Conservation (phyloP, 169 alveolate species). For the Hepatocystis sp. region DNA sequence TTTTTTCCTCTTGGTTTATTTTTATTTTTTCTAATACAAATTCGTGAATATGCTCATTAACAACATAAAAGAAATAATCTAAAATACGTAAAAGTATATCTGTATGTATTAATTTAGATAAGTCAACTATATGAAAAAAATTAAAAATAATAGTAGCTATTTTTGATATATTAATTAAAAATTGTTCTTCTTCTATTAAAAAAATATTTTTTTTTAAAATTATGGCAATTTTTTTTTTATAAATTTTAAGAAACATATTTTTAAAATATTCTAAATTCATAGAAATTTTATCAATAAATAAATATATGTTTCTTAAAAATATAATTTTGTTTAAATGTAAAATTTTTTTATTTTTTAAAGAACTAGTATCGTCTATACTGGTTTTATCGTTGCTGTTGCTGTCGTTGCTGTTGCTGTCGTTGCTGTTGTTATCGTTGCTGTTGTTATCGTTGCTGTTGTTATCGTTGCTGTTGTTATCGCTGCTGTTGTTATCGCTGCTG, state of each 20-base stretch:
- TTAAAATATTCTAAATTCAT: slow-evolving; percentile 46
- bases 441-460: too few relatives aligned
- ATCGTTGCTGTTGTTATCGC: too few relatives aligned
- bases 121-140: slow-evolving; percentile 53
- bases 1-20: slow-evolving; percentile 33
- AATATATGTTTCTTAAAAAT: slow-evolving; percentile 22
- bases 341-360: slow-evolving; percentile 1
- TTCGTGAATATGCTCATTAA: slow-evolving; percentile 22
- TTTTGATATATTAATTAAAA: slow-evolving; percentile 43
- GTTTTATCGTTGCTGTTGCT: too few relatives aligned
- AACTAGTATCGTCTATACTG: not conserved
- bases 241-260: slow-evolving; percentile 49
- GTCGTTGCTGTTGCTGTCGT: too few relatives aligned
- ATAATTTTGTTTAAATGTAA: slow-evolving; percentile 41
- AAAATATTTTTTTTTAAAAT: slow-evolving; percentile 35
- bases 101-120: slow-evolving; percentile 37
- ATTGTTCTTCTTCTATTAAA: slow-evolving; percentile 35
- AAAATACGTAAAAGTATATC: slow-evolving; percentile 22
- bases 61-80: slow-evolving; percentile 58
- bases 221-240: slow-evolving; percentile 29
- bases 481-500: too few relatives aligned
- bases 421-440: too few relatives aligned
- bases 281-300: slow-evolving; percentile 39
- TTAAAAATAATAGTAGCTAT: slow-evolving; percentile 38
- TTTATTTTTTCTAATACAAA: slow-evolving; percentile 12